Conservation (phyloP, 2,329 filamentous ascomycete genomes). For the Hymenoscyphus fraxineus region DNA sequence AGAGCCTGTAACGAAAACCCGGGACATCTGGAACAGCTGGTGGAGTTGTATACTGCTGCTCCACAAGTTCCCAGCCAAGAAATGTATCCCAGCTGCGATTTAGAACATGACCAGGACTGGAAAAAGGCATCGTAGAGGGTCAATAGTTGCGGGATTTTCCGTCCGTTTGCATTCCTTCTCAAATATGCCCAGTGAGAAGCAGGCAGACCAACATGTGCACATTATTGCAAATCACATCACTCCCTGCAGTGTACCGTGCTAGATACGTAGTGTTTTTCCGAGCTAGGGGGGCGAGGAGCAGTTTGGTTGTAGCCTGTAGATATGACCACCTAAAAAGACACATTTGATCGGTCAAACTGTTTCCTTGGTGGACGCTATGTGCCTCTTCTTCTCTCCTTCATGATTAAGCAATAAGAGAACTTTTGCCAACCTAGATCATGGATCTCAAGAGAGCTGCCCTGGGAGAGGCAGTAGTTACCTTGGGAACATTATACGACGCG, state of each 20-base stretch:
- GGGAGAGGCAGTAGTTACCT: slow-evolving; percentile 18
- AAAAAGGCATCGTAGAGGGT: no score
- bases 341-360: background rate
- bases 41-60: no score
- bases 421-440: background rate
- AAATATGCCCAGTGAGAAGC: background rate
- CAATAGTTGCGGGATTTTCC: no score
- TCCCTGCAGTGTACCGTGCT: background rate
- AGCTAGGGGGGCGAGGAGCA: background rate
- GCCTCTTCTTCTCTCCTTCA: background rate
- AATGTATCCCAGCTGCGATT: no score
- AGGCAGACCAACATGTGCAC: background rate
- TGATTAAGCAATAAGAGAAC: background rate
- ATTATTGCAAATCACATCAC: background rate
- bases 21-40: no score
- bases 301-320: no score
- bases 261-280: background rate
- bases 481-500: slow-evolving; percentile 26
- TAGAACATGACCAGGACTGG: no score
- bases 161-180: background rate
- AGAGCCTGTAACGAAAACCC: no score
- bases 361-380: background rate
- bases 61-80: no score
- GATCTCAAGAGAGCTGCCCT: slow-evolving; percentile 16
- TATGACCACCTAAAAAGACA: no score